Evolutionary conservation across 305 asterid species (phyloP).

Genomic region (Fraxinus floribunda): DNA sequence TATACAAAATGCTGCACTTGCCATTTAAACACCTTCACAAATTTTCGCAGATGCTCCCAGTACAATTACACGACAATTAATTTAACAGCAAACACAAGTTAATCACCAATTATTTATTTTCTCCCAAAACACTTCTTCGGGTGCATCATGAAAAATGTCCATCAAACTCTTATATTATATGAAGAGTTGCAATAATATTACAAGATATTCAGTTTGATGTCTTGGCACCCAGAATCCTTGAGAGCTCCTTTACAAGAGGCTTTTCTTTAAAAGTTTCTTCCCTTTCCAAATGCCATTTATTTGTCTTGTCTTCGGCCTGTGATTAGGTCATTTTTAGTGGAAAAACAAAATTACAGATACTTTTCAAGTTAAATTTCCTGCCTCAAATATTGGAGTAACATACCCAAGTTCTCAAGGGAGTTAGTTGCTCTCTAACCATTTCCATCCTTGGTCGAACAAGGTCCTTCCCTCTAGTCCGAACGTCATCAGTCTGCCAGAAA

Average conservation of each 20-base stretch:
- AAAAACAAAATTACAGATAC: slow-evolving; percentile 4
- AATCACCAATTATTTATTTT: too few relatives aligned
- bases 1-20: not conserved
- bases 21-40: not conserved
- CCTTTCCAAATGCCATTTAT: slow-evolving; percentile 66
- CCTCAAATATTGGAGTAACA: not conserved
- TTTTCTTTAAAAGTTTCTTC: slow-evolving; percentile 48
- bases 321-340: slow-evolving; percentile 7
- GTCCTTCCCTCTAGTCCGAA: slow-evolving; percentile 65
- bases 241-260: slow-evolving; percentile 68
- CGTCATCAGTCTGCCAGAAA: slow-evolving; percentile 51
- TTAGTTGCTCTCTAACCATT: slow-evolving; percentile 43
- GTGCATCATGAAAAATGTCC: not conserved
- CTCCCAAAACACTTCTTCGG: not conserved
- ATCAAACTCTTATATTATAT: not conserved
- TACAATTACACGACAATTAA: not conserved
- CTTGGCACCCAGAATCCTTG: slow-evolving; percentile 56
- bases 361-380: not conserved
- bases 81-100: not conserved
- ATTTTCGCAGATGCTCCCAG: not conserved
- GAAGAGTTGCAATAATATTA: not conserved
- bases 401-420: slow-evolving; percentile 77
- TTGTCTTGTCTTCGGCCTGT: slow-evolving; percentile 59
- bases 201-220: slow-evolving; percentile 29
- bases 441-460: slow-evolving; percentile 60